Evolutionary conservation across 495 filamentous ascomycete species (phyloP).

Genomic region (Neurospora discreta): DNA sequence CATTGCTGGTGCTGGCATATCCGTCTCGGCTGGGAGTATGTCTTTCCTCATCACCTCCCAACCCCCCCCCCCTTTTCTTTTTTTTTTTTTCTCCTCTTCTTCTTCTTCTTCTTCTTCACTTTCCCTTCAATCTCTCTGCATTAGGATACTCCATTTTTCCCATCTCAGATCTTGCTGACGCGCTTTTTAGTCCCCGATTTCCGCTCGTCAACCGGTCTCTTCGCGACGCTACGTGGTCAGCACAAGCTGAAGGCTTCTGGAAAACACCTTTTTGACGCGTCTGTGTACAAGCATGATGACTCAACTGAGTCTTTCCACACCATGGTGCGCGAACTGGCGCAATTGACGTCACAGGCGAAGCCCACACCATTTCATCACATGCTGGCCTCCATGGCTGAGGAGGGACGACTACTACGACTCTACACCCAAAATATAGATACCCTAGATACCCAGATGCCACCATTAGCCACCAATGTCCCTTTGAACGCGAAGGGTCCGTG

Average conservation of each 20-base stretch:
- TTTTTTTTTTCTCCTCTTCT: too few species aligned
- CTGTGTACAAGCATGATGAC: constrained; percentile 83
- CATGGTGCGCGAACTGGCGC: constrained; percentile 83
- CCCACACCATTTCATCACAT: constrained; percentile 91
- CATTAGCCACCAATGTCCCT: constrained; percentile 68
- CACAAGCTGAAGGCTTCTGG: constrained; percentile 88
- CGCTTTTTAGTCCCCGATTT: constrained; percentile 76
- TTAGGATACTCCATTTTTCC: not conserved
- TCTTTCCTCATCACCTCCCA: constrained; percentile 17
- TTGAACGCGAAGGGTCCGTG: constrained; percentile 66
- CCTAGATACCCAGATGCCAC: constrained; percentile 75
- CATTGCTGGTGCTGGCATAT: constrained; percentile 93
- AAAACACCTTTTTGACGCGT: constrained; percentile 93
- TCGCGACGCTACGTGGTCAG: constrained; percentile 67
- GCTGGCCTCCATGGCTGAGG: constrained; percentile 78
- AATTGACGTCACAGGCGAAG: constrained; percentile 58
- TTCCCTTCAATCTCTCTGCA: not conserved
- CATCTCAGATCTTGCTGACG: constrained; percentile 13
- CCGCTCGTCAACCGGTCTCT: constrained; percentile 79
- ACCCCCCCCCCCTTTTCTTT: not conserved
- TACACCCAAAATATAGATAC: constrained; percentile 97
- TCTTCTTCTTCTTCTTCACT: not conserved
- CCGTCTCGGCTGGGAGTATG: constrained; percentile 90
- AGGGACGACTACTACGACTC: constrained; percentile 80
- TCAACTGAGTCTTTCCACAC: constrained; percentile 84